Evolutionary conservation across 371 early-diverging fungal species (phyloP).

Genomic region (Entomophthora muscae): DNA sequence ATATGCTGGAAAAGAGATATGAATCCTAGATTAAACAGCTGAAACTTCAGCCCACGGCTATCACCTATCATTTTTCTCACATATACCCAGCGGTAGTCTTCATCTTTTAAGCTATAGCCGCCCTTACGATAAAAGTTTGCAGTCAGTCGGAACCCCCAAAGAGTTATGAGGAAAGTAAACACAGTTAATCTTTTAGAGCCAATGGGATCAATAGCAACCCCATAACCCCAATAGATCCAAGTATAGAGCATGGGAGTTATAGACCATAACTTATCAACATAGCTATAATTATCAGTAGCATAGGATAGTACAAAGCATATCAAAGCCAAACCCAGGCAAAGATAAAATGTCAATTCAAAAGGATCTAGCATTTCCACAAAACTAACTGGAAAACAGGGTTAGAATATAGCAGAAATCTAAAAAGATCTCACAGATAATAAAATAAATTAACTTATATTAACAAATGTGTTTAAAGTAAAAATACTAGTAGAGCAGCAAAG

Average conservation of each 20-base stretch:
- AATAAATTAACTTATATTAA: too few relatives aligned
- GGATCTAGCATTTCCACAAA: not conserved
- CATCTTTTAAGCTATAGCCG: constrained; percentile 42
- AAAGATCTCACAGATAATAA: too few relatives aligned
- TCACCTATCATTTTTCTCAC: constrained; percentile 15
- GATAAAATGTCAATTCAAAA: not conserved
- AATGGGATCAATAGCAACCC: not conserved
- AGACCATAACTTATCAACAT: not conserved
- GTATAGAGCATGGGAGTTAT: not conserved
- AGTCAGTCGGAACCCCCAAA: constrained; percentile 69
- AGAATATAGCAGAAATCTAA: not conserved
- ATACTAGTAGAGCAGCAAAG: too few relatives aligned
- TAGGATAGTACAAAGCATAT: not conserved
- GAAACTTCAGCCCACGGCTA: constrained; percentile 21
- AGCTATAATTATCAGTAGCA: not conserved
- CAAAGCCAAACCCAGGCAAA: not conserved
- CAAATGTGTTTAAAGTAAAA: too few relatives aligned
- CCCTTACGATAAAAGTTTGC: constrained; percentile 65
- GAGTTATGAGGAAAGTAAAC: constrained; percentile 18
- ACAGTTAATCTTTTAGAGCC: not conserved
- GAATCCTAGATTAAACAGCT: constrained; percentile 50
- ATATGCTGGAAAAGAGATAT: constrained; percentile 53
- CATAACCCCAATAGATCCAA: not conserved
- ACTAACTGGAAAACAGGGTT: not conserved
- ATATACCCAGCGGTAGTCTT: constrained; percentile 61